phyloP scores from a whole-genome alignment of 768 basidiomycete genomes.

The Hydnum rufescens region DNA sequence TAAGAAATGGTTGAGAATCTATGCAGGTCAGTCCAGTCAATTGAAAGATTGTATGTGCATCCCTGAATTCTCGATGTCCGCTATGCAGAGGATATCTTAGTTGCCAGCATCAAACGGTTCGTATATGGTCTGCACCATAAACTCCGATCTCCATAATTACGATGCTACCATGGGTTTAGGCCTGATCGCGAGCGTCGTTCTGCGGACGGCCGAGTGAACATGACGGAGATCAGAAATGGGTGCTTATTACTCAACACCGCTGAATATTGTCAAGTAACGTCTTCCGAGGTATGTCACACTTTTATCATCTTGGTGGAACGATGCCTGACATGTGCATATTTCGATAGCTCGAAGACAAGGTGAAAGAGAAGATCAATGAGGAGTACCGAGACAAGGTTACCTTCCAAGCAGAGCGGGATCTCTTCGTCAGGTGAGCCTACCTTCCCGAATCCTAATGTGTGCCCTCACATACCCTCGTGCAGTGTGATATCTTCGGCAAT shows the following conservation, averaged over 20 bases:
- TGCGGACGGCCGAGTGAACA: slow-evolving; percentile 58
- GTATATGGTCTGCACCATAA: slow-evolving; percentile 4
- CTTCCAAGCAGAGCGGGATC: slow-evolving; percentile 67
- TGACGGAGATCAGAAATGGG: slow-evolving; percentile 54
- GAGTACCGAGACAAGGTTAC: slow-evolving; percentile 62
- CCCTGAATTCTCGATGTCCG: slow-evolving; percentile 7
- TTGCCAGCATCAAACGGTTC: slow-evolving; percentile 53
- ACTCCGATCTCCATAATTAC: neutral
- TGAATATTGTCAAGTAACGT: slow-evolving; percentile 89
- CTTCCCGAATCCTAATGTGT: neutral
- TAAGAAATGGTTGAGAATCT: slow-evolving; percentile 86
- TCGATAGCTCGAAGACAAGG: slow-evolving; percentile 72
- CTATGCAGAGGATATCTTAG: slow-evolving; percentile 66
- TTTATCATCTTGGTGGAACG: neutral
- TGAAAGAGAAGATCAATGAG: slow-evolving; percentile 59
- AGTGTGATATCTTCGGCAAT: slow-evolving; percentile 80
- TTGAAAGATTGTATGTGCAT: slow-evolving; percentile 3
- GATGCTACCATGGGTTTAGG: neutral
- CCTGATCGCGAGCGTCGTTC: slow-evolving; percentile 34
- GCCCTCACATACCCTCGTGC: neutral
- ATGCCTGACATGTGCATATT: neutral
- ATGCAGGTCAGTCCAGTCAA: slow-evolving; percentile 46
- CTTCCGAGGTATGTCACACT: slow-evolving; percentile 41
- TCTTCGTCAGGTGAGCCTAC: slow-evolving; percentile 58
- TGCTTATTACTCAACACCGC: slow-evolving; percentile 92